phyloP scores from a whole-genome alignment of 2,329 filamentous ascomycete genomes.

The Trichophyton rubrum region DNA sequence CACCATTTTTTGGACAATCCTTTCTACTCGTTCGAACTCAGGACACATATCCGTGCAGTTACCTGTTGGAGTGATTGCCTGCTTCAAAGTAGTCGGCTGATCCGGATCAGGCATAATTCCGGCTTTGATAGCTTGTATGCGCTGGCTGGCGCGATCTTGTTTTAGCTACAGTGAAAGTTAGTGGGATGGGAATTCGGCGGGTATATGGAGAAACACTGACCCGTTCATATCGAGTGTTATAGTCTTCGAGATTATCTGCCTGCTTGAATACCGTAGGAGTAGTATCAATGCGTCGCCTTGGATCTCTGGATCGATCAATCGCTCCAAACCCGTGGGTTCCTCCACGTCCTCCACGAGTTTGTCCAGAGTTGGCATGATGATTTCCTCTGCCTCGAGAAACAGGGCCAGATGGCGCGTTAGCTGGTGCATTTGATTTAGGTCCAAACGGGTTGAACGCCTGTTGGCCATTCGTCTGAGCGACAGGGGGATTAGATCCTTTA shows the following conservation, averaged over 20 bases:
- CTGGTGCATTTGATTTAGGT: neutral
- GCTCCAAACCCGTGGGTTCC: neutral
- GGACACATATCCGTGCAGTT: constrained; percentile 54
- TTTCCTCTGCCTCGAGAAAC: neutral
- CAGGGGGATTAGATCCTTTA: neutral
- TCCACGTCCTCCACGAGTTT: neutral
- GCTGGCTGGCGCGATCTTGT: constrained; percentile 38
- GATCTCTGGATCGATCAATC: constrained; percentile 13
- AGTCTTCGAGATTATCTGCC: constrained; percentile 6
- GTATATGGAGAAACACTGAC: neutral
- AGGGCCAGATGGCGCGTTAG: neutral
- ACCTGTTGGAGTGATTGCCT: constrained; percentile 50
- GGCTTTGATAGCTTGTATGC: constrained; percentile 39
- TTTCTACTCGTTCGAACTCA: constrained; percentile 49
- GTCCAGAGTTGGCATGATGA: neutral
- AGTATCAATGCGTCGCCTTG: constrained; percentile 6
- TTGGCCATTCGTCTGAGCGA: neutral
- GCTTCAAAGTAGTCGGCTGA: constrained; percentile 45
- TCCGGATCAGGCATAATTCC: constrained; percentile 48
- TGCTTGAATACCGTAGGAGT: neutral
- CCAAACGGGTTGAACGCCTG: neutral
- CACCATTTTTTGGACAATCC: constrained; percentile 50
- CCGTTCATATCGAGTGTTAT: constrained; percentile 15
- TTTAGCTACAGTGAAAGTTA: constrained; percentile 30
- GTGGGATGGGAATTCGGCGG: neutral